phyloP scores from a whole-genome alignment of 768 basidiomycete genomes.

The Leccinum rimulosum region DNA sequence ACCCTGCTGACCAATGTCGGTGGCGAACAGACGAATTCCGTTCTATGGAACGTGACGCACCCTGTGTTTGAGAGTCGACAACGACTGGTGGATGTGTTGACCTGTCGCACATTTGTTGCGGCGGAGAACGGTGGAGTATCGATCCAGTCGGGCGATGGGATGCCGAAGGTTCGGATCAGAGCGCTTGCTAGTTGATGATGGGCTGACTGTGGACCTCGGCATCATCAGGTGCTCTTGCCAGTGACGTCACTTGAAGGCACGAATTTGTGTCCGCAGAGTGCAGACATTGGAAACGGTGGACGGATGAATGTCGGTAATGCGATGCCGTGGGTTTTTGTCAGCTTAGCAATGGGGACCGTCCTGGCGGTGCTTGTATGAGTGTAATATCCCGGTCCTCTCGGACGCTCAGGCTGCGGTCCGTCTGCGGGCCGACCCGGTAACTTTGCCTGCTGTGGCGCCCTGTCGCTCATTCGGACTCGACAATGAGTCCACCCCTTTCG shows the following conservation, averaged over 20 bases:
- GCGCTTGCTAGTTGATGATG: not conserved
- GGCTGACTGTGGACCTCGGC: not conserved
- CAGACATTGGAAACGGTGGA: constrained; percentile 3
- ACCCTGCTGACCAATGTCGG: constrained; percentile 57
- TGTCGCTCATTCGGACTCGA: not conserved
- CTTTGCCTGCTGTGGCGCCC: not conserved
- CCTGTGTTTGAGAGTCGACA: constrained; percentile 40
- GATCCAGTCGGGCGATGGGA: constrained; percentile 39
- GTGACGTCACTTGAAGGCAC: constrained; percentile 24
- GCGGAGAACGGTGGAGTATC: constrained; percentile 41
- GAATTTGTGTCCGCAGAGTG: constrained; percentile 18
- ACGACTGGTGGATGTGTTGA: constrained; percentile 51
- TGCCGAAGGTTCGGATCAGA: constrained; percentile 40
- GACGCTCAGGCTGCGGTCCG: not conserved
- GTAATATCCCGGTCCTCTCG: not conserved
- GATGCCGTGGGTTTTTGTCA: constrained; percentile 8
- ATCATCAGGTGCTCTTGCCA: constrained; percentile 36
- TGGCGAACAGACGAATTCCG: constrained; percentile 29
- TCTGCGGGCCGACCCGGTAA: not conserved
- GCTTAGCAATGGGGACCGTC: constrained; percentile 4
- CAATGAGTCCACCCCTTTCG: too few species aligned
- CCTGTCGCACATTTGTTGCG: constrained; percentile 40
- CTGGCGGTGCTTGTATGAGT: constrained; percentile 4
- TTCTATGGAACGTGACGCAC: constrained; percentile 44
- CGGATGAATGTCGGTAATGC: not conserved